A percentile compares a stretch with the other conserved stretches of the same genome.
phyloP scores from a whole-genome alignment of 495 filamentous ascomycete genomes.

The Aspergillus olivimuriae region DNA sequence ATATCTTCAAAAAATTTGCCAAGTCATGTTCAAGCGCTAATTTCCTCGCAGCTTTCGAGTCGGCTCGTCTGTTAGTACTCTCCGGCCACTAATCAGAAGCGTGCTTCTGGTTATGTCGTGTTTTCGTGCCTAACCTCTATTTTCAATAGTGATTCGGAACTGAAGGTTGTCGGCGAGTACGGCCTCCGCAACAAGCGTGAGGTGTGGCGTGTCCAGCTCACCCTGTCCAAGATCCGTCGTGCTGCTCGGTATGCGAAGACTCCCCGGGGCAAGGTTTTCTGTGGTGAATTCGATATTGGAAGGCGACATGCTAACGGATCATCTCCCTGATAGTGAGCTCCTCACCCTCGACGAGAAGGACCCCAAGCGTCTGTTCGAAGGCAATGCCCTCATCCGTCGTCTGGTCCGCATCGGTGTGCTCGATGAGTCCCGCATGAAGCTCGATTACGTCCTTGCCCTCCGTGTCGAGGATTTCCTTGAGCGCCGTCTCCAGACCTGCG shows the following conservation, averaged over 20 bases:
- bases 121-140: slow-evolving; percentile 36
- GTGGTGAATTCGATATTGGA: too few relatives aligned
- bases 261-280: not conserved
- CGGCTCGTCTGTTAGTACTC: slow-evolving; percentile 95
- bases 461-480: slow-evolving; percentile 99
- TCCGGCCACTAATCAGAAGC: slow-evolving; percentile 97
- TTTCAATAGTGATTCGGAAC: slow-evolving; percentile 83
- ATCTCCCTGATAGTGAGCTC: slow-evolving; percentile 70
- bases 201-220: slow-evolving; percentile 99
- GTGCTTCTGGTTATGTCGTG: slow-evolving; percentile 96
- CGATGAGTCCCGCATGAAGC: slow-evolving; percentile 99
- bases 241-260: slow-evolving; percentile 79
- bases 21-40: slow-evolving; percentile 24
- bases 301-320: slow-evolving; percentile 14
- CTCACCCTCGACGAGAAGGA: slow-evolving; percentile 99
- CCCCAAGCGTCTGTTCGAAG: slow-evolving; percentile 99
- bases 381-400: slow-evolving; percentile 99
- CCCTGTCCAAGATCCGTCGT: slow-evolving; percentile 99
- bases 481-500: slow-evolving; percentile 97
- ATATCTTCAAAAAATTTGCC: slow-evolving; percentile 7
- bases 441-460: slow-evolving; percentile 99
- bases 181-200: slow-evolving; percentile 99
- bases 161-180: slow-evolving; percentile 99
- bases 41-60: slow-evolving; percentile 71
- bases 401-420: slow-evolving; percentile 99